Conservation (phyloP, 108 stramenopile species). For the Seminavis robusta region DNA sequence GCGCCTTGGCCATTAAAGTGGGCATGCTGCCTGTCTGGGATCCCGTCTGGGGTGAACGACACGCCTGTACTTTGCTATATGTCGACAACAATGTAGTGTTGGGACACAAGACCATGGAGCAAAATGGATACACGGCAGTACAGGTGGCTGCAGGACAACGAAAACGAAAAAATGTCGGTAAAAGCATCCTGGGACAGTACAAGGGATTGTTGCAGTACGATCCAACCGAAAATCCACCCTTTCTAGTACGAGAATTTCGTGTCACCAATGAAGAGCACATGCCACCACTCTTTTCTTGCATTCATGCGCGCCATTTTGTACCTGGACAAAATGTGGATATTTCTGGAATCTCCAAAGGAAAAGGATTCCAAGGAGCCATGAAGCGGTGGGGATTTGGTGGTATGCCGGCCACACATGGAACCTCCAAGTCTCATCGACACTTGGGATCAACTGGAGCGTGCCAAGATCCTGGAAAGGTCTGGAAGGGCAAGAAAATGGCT, state of each 20-base stretch:
- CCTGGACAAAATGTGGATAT: conserved; percentile 98
- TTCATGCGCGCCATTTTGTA: conserved; percentile 95
- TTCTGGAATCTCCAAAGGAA: conserved; percentile 89
- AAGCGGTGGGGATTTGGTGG: conserved; percentile 94
- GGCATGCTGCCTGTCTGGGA: conserved; percentile 98
- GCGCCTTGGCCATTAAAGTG: conserved; percentile 92
- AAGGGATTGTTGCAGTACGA: conserved; percentile 38
- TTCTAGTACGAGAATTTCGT: conserved; percentile 80
- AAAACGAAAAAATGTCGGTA: conserved; percentile 87
- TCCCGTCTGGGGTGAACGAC: conserved; percentile 92
- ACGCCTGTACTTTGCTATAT: conserved; percentile 91
- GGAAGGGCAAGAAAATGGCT: conserved; percentile 99
- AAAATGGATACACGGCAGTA: conserved; percentile 87
- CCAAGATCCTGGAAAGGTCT: conserved; percentile 95
- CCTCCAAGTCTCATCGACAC: conserved; percentile 87
- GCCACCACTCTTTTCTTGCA: conserved; percentile 72
- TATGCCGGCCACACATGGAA: conserved; percentile 94
- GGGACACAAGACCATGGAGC: conserved; percentile 81
- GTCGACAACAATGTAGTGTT: conserved; percentile 90
- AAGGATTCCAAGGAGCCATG: conserved; percentile 99
- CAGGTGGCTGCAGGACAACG: conserved; percentile 93
- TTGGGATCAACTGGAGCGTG: conserved; percentile 85
- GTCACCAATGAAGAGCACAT: conserved; percentile 65
- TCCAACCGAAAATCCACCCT: conserved; percentile 69
- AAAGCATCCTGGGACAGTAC: conserved; percentile 66